Evolutionary conservation across 1,284 basidiomycete genomes (phyloP), one percentile per base, ranked within the genome.

Genomic region (Ustilago nuda): DNA sequence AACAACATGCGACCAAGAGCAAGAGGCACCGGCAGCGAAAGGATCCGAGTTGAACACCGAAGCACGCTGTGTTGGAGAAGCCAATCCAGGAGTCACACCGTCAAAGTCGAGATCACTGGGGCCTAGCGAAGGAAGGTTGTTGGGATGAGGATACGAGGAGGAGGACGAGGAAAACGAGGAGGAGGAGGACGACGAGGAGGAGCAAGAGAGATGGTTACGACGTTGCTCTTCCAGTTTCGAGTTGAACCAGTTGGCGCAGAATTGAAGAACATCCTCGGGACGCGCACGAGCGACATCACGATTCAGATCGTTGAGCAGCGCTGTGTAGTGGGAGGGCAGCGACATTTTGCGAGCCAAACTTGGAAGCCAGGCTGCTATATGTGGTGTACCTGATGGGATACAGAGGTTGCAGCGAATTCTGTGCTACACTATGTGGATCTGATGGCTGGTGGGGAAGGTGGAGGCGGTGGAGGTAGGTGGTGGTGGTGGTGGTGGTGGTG

Each of bases 181-280:
- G 17, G 53, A 17, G 32, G 23, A n/a, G 8, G 15, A 50, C 1
- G 48, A 50, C 2, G n/a, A 8, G 17, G n/a, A 13, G 17, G 56
- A 17, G 4, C 54, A 56, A 64, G 88, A 88, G 19, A 72, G 56
- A 54, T 92, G 88, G 60, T 89, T 86, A 87, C 93, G 91, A 70
- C 92, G 90, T 84, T 95, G 92, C 84, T 95, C 91, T 84, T 94
- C 92, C 66, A 95, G 88, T 67, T 93, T 90, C 67, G 89, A 88
- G 84, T 95, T 93, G 88, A 98, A 98, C 95, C 95, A 98, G 85
- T 92, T 94, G 58, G 95, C 92, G 83, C 94, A 96, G 88, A 94
- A 98, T 87, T 98, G 95, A 58, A 97, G 91, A 4, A 92, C 90
- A 84, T 98, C 95, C 80, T 90, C 90, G 19, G 95, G 95, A 82